Base-by-base conservation (phyloP, 495 filamentous ascomycete genomes). In the Penicillium canescens region DNA sequence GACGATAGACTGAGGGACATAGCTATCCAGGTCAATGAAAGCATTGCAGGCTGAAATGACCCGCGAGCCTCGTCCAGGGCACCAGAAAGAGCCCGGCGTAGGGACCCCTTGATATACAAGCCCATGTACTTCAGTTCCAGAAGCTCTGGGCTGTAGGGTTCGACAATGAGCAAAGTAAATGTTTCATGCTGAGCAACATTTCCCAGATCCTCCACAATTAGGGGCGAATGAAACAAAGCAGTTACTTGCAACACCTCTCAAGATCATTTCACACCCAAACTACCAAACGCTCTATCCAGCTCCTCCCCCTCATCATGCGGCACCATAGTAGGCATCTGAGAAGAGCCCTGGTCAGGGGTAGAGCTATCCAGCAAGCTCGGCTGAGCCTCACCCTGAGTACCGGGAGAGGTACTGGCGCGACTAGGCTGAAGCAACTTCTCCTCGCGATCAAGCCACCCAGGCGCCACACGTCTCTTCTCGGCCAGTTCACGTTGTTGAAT, bases 381-480 rank as follows among this genome's bases (percentile, higher is more conserved):
- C 46, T 72, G 65, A 59, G 62, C 64, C 46, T 75, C 48, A n/a
- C 56, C 60, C 12, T 48, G 44, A 1, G 49, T 16, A 3, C 41
- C 49, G 9, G 53, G 54, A 6, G 56, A 60, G 13, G 24, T 33
- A 33, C 34, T 39, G 41, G 66, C 52, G 31, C 64, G 59, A 39
- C 55, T 70, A 4, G 94, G 94, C 73, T 92, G 84, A 42, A 98
- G 68, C 49, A 98, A 72, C 61, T 89, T 82, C 66, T 89, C 86
- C 24, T 96, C 90, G 34, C 90, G 87, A 67, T 98, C 94, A 61
- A 98, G 71, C 89, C 93, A 98, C 1, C 94, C 94, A 13, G 94
- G 94, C 37, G 94, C 94, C 33, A 96, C 79, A 16, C 91, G 78
- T 47, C 94, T 71, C 79, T 96, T 96, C 81, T 98, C 94, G 33